phyloP scores from a whole-genome alignment of 257 asterid species.

The Galeopsis tetrahit region DNA sequence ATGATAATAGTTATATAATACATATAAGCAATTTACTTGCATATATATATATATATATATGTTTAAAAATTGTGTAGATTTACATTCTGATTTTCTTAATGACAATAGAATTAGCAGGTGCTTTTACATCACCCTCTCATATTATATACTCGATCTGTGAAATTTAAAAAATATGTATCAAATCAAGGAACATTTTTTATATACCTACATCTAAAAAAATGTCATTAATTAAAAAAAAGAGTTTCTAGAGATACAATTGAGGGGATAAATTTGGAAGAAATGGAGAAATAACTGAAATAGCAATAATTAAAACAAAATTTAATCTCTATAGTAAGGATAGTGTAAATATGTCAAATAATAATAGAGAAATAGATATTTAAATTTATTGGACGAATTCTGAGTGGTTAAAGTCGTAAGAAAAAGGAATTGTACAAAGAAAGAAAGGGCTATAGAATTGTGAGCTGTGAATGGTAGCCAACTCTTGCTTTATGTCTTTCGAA shows the following conservation, averaged over 20 bases:
- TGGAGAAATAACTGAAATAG: too few species aligned
- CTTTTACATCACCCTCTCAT: neutral
- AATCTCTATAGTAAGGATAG: neutral
- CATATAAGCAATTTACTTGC: neutral
- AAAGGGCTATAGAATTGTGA: conserved; percentile 41
- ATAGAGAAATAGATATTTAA: neutral
- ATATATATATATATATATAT: too few species aligned
- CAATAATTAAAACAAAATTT: neutral
- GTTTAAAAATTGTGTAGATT: too few species aligned
- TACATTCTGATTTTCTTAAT: neutral
- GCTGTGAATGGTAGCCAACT: conserved; percentile 54
- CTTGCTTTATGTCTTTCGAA: conserved; percentile 72
- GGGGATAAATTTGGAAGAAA: too few species aligned
- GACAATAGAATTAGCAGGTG: neutral
- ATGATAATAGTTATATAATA: too few species aligned
- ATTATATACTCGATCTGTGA: too few species aligned
- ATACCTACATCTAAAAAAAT: too few species aligned
- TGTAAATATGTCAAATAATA: neutral
- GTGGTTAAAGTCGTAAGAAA: neutral
- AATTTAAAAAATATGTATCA: too few species aligned
- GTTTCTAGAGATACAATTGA: too few species aligned
- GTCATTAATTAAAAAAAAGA: too few species aligned
- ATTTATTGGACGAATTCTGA: neutral
- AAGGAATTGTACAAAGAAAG: too few species aligned
- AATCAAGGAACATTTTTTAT: too few species aligned